Evolutionary conservation across 2,329 filamentous ascomycete species (phyloP), one percentile per base, ranked within the genome.

Genomic region (Hirsutella minnesotensis): DNA sequence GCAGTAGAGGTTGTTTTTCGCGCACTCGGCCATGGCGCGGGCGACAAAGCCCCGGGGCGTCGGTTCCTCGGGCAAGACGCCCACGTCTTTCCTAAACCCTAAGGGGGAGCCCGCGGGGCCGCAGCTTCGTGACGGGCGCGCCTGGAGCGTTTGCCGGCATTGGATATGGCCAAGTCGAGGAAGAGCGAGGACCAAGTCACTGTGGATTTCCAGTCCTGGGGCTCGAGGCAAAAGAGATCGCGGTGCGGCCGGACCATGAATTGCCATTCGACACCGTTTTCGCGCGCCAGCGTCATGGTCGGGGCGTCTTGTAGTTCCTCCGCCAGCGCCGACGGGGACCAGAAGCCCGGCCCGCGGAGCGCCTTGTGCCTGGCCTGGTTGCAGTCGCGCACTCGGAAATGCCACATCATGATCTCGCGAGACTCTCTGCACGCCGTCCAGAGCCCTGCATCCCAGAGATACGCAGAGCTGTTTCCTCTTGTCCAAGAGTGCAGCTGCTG

Each of bases 371-470:
- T 12, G 15, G 13, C 21, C 9, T 18, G 20, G 20, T 41, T 9
- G 30, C 39, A 41, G 30, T 16, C 8, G 3, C 3, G 21, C 5
- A 35, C 15, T 4, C 31, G 20, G 20, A 41, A 46, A n/a, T 29
- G 41, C 15, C 30, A 29, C 29, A 22, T 31, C 27, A 48, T 46
- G 31, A 46, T 20, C 16, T 13, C 5, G 4, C 39, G 39, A 7
- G 44, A 44, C 39, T 44, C 42, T 15, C 9, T 5, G 24, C 44
- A 44, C 9, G 39, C 42, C 13, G 20, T 48, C 44, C 46, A n/a
- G n/a, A n/a, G n/a, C n/a, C n/a, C n/a, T n/a, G n/a, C n/a, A n/a
- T n/a, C n/a, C n/a, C n/a, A n/a, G 46, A 46, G 30, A 10, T 44
- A 48, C 9, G 46, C 39, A 5, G 46, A 48, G 15, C 19, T 27